Base-by-base conservation (phyloP, 129 eudicot species). In the Gnaphalium uliginosum region DNA sequence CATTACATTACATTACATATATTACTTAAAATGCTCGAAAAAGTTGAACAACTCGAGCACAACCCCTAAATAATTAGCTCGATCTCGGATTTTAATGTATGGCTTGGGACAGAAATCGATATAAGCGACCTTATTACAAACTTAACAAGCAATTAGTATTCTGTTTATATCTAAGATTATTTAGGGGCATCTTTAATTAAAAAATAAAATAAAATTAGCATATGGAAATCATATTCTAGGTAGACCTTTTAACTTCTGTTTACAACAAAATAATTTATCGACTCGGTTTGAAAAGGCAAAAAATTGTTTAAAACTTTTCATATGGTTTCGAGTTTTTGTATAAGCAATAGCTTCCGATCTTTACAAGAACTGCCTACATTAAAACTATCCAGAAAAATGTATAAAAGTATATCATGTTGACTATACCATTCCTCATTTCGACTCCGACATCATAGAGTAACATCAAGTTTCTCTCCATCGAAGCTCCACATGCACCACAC, bases 401-500 rank as follows among this genome's bases (percentile, higher is more conserved):
- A 4, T n/a, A 74, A 43, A 74, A 0, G 6, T 25, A 66, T 21
- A 43, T 73, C 72, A 64, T 17, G 25, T 66, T 78, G 48, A 56
- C 33, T 19, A 51, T 66, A 60, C 41, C 39, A 24, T 50, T 58
- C 50, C 13, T 24, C 46, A 37, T 46, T 18, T n/a, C 11, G 68
- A 51, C 73, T 65, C 63, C 79, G 73, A 27, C 10, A 73, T 81
- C 78, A 81, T 71, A 13, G 63, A 76, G 25, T 65, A 76, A 71
- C 68, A 26, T 85, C 73, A 90, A 59, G 87, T 83, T 67, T 89
- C 81, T 79, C 86, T 87, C 98, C 98, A 93, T 46, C 86, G 66
- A 26, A 90, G 68, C 78, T 87, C 93, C 19, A 93, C 86, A 69
- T 93, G 98, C 43, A 90, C 72, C 46, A 76, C 56, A 54, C 98